Conservation (phyloP, 2,329 filamentous ascomycete species). For the Thelonectria blattea region DNA sequence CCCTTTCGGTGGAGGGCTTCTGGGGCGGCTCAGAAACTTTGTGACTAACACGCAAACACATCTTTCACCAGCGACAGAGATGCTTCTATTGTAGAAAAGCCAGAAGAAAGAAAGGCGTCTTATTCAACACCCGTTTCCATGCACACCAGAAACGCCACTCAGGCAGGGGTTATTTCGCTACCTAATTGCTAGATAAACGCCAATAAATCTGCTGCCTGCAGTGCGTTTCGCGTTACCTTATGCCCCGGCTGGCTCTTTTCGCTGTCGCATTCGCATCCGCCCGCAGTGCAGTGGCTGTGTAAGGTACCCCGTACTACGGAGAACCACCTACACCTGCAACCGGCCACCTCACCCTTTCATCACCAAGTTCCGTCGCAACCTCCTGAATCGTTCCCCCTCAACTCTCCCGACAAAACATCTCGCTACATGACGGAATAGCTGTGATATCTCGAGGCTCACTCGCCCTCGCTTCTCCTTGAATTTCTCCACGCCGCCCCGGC, state of each 20-base stretch:
- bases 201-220: background rate
- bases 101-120: background rate
- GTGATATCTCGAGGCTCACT: conserved; percentile 13
- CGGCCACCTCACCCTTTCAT: conserved; percentile 25
- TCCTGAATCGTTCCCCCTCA: conserved; percentile 9
- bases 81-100: background rate
- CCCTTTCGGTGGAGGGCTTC: background rate
- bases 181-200: background rate
- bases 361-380: conserved; percentile 7
- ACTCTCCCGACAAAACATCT: background rate
- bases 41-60: background rate
- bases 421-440: conserved; percentile 16
- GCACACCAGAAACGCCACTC: conserved; percentile 3
- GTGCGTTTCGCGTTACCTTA: conserved; percentile 11
- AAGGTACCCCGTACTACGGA: background rate
- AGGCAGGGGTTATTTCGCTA: background rate
- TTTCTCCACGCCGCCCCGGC: conserved; percentile 19
- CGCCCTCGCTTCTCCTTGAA: conserved; percentile 14
- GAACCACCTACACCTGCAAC: background rate
- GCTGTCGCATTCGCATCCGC: background rate
- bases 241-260: conserved; percentile 5
- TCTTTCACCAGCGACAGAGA: background rate
- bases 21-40: background rate
- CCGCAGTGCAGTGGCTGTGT: background rate
- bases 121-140: conserved; percentile 18